A percentile compares a stretch with the other conserved stretches of the same genome.
Evolutionary conservation across 176 grass and related monocot species (phyloP).

Genomic region (Elaeis guineensis): DNA sequence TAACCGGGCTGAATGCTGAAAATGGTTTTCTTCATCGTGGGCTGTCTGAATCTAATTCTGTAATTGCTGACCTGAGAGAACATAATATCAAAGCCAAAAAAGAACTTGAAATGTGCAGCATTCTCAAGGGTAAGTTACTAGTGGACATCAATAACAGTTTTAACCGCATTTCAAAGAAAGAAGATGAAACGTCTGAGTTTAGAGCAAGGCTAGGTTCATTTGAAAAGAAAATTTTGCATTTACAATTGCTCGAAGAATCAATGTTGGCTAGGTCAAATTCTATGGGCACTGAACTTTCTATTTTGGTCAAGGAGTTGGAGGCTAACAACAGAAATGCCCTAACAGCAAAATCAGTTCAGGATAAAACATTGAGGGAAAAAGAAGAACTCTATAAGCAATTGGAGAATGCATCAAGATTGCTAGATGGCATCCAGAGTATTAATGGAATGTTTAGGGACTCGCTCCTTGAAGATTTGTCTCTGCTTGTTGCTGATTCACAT

Average conservation of each 20-base stretch:
- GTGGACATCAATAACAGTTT: slow-evolving; percentile 80
- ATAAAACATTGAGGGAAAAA: slow-evolving; percentile 36
- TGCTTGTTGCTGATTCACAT: slow-evolving; percentile 1
- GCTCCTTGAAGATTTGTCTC: slow-evolving; percentile 26
- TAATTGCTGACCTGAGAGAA: slow-evolving; percentile 69
- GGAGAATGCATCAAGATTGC: slow-evolving; percentile 5
- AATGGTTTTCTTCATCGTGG: slow-evolving; percentile 81
- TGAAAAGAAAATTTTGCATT: slow-evolving; percentile 68
- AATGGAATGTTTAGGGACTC: slow-evolving; percentile 35
- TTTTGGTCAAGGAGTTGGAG: slow-evolving; percentile 65
- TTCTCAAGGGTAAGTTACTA: slow-evolving; percentile 88
- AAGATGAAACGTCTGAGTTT: slow-evolving; percentile 65
- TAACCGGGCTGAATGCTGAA: slow-evolving; percentile 74
- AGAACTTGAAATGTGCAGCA: slow-evolving; percentile 68
- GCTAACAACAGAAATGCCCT: slow-evolving; percentile 43
- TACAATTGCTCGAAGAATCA: slow-evolving; percentile 80
- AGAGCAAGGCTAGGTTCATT: slow-evolving; percentile 51
- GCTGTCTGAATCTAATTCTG: slow-evolving; percentile 56
- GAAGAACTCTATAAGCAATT: slow-evolving; percentile 43
- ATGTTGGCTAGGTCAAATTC: slow-evolving; percentile 77
- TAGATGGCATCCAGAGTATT: slow-evolving; percentile 22
- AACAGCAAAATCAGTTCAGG: slow-evolving; percentile 27
- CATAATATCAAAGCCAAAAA: slow-evolving; percentile 66
- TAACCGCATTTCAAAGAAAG: slow-evolving; percentile 75
- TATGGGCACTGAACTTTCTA: slow-evolving; percentile 54